A percentile compares a stretch with the other conserved stretches of the same genome.
phyloP scores from a whole-genome alignment of 306 rosid genomes.

The Lathyrus sativus region DNA sequence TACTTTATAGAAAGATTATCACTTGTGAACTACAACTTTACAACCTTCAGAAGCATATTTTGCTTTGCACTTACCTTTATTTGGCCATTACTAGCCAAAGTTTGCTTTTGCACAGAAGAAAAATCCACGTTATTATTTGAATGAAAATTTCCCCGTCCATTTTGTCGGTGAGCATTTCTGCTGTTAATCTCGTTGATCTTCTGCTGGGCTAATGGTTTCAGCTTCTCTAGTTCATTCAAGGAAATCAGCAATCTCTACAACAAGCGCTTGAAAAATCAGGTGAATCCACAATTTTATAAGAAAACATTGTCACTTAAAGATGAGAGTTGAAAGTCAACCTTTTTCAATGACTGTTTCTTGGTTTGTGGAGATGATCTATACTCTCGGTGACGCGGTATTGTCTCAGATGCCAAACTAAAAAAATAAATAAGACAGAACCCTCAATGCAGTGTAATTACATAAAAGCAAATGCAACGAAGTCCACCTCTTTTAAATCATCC shows the following conservation, averaged over 20 bases:
- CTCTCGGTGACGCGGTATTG: constrained; percentile 81
- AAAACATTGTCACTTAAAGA: constrained; percentile 1
- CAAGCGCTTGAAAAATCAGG: constrained; percentile 38
- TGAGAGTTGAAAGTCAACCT: constrained; percentile 49
- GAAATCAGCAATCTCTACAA: constrained; percentile 67
- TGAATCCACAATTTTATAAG: constrained; percentile 1
- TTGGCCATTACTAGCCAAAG: constrained; percentile 38
- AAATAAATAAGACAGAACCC: constrained; percentile 37
- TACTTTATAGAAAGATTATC: constrained; percentile 27
- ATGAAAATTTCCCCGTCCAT: constrained; percentile 48
- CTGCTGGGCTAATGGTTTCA: constrained; percentile 82
- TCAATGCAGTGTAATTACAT: constrained; percentile 27
- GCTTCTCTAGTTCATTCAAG: constrained; percentile 74
- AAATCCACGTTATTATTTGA: constrained; percentile 51
- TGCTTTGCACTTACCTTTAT: constrained; percentile 53
- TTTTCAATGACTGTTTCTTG: constrained; percentile 62
- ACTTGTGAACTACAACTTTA: constrained; percentile 9
- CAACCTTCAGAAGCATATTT: constrained; percentile 8
- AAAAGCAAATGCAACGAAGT: constrained; percentile 30
- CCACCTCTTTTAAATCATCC: constrained; percentile 7
- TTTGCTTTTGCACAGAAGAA: constrained; percentile 55
- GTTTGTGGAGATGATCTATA: constrained; percentile 59
- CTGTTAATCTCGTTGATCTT: constrained; percentile 68
- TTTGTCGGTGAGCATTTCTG: constrained; percentile 47
- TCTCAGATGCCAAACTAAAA: constrained; percentile 80